A percentile compares a stretch with the other conserved stretches of the same genome.
Conservation (phyloP, 2,329 filamentous ascomycete genomes). For the Neonectria ditissima region DNA sequence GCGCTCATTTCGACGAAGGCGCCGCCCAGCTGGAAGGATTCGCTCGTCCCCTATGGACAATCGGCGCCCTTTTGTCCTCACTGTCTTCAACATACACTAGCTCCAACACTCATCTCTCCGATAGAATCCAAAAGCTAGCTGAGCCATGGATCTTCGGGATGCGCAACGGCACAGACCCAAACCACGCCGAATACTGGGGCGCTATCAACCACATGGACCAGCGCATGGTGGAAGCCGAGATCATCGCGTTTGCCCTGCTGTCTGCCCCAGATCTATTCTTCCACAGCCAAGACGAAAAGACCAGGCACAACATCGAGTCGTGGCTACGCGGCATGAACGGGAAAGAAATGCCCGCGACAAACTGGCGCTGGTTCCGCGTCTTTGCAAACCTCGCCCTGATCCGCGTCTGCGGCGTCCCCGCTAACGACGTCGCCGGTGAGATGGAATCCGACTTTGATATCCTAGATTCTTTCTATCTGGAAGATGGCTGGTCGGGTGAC, state of each 20-base stretch:
- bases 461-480: constrained; percentile 59
- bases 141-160: constrained; percentile 50
- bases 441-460: constrained; percentile 57
- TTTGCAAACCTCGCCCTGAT: constrained; percentile 61
- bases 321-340: constrained; percentile 59
- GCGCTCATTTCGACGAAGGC: constrained; percentile 56
- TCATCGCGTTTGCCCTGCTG: constrained; percentile 61
- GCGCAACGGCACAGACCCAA: constrained; percentile 49
- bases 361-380: constrained; percentile 66
- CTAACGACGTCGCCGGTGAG: constrained; percentile 47
- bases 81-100: constrained; percentile 13
- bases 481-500: constrained; percentile 61
- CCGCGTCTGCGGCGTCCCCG: constrained; percentile 54
- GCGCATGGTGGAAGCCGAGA: constrained; percentile 66
- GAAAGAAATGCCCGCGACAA: constrained; percentile 59
- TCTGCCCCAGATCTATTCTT: constrained; percentile 50
- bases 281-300: constrained; percentile 44
- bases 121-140: constrained; percentile 22
- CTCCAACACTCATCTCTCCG: background rate
- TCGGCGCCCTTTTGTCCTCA: constrained; percentile 55
- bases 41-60: constrained; percentile 53
- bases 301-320: constrained; percentile 49
- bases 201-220: constrained; percentile 59
- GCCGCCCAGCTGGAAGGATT: constrained; percentile 61
- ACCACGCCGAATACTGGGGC: constrained; percentile 60